These are phyloP conservation scores for Rhodamnia argentea DNA, from an alignment of 345 rosid genomes.

Conservation along the genomic window DNA sequence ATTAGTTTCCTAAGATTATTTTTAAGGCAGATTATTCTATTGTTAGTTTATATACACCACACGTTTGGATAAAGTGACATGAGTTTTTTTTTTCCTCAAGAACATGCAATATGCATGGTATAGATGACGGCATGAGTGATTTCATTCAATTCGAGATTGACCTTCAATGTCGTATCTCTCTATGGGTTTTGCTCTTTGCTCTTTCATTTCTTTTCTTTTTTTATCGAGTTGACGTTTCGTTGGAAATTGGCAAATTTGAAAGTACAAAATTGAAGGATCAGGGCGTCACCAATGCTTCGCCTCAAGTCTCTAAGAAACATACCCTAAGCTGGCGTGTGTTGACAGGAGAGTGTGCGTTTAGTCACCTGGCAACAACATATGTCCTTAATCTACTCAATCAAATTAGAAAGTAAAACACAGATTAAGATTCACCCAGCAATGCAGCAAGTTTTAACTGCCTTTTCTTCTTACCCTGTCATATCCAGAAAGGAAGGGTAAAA, in stretches of 20 bases:
- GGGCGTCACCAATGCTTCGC: background rate
- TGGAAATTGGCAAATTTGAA: background rate
- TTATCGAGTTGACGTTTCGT: background rate
- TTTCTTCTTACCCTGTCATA: background rate
- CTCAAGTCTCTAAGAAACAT: background rate
- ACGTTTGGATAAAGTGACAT: background rate
- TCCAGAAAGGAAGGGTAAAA: background rate
- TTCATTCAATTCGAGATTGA: background rate
- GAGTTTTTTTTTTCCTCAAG: background rate
- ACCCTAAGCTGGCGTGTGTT: background rate
- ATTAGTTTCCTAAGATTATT: background rate
- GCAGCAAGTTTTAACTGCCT: background rate
- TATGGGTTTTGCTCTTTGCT: too few relatives aligned
- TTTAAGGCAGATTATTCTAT: background rate
- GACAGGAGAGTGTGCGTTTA: background rate
- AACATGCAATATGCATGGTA: background rate
- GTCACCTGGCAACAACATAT: background rate
- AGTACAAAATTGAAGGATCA: background rate
- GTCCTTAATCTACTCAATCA: background rate
- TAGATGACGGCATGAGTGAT: background rate
- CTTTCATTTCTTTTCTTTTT: background rate
- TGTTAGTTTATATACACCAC: background rate
- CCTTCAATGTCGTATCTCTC: background rate
- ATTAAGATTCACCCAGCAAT: background rate
- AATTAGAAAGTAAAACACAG: background rate